Conservation (phyloP, 495 filamentous ascomycete species). For the Neurospora tetraspora region DNA sequence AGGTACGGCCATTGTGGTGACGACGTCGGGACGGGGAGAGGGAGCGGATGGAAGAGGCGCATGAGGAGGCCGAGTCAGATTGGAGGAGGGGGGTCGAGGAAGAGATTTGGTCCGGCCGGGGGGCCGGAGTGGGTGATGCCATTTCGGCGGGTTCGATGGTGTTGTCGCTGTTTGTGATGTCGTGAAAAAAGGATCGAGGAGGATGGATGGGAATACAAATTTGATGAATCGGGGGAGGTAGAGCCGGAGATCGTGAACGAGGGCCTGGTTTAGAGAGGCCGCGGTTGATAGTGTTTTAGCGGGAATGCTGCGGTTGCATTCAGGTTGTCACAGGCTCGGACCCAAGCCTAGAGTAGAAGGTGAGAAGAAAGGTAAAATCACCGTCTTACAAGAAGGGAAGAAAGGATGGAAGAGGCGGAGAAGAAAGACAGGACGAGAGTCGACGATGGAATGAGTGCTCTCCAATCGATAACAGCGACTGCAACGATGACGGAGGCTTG, state of each 20-base stretch:
- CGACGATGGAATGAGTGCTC: background rate
- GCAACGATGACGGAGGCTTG: background rate
- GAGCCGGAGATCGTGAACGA: background rate
- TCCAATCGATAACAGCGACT: background rate
- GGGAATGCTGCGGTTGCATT: background rate
- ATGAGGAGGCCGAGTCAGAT: conserved; percentile 23
- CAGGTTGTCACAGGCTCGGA: background rate
- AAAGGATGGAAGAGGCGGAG: background rate
- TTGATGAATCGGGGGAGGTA: background rate
- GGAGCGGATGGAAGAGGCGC: conserved; percentile 25
- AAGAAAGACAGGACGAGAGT: background rate
- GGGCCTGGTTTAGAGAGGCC: background rate
- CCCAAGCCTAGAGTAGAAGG: background rate
- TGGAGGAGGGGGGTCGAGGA: conserved; percentile 18
- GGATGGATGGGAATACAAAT: background rate
- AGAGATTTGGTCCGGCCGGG: conserved; percentile 4
- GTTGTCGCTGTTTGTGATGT: background rate
- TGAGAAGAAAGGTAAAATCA: background rate
- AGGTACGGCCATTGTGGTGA: conserved; percentile 11
- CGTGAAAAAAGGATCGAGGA: background rate
- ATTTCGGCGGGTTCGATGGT: conserved; percentile 4
- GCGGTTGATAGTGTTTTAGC: background rate
- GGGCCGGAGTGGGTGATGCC: conserved; percentile 3
- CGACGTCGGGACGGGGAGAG: conserved; percentile 14
- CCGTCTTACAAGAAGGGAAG: background rate